Evolutionary conservation across 257 asterid genomes (phyloP).

Genomic region (Ilex aquifolium): DNA sequence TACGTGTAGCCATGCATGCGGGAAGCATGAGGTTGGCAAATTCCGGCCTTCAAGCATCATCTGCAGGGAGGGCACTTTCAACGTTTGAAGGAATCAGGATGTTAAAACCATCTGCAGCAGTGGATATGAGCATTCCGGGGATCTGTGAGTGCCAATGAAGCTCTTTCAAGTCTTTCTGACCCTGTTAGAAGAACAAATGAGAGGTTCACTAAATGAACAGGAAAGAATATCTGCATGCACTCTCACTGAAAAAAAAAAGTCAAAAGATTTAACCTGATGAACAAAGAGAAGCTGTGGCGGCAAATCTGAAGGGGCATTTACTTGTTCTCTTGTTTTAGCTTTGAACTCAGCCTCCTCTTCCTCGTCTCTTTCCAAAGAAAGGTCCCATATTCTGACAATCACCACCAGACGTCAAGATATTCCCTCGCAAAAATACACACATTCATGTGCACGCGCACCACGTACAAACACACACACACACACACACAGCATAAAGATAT

Average conservation of each 20-base stretch:
- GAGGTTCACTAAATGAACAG: neutral
- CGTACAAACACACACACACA: no score
- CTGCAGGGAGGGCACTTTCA: conserved; percentile 45
- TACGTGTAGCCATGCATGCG: no score
- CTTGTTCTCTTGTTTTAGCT: conserved; percentile 59
- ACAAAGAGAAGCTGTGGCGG: conserved; percentile 95
- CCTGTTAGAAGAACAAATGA: conserved; percentile 38
- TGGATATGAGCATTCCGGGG: conserved; percentile 85
- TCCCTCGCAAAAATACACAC: no score
- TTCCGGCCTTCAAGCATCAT: conserved; percentile 17
- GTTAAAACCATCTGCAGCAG: conserved; percentile 92
- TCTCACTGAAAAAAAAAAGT: neutral
- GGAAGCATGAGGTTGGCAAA: no score
- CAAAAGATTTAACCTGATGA: conserved; percentile 63
- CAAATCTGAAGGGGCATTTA: conserved; percentile 74
- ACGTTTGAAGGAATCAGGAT: conserved; percentile 84
- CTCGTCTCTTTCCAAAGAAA: conserved; percentile 85
- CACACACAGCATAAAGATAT: no score
- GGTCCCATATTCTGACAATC: conserved; percentile 79
- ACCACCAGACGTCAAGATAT: conserved; percentile 1
- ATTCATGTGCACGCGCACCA: no score
- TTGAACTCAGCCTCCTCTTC: conserved; percentile 92
- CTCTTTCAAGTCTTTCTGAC: conserved; percentile 95
- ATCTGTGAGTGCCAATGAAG: conserved; percentile 91
- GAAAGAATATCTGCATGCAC: neutral